Conservation (phyloP, 2,329 filamentous ascomycete species). For the Metarhizium guizhouense region DNA sequence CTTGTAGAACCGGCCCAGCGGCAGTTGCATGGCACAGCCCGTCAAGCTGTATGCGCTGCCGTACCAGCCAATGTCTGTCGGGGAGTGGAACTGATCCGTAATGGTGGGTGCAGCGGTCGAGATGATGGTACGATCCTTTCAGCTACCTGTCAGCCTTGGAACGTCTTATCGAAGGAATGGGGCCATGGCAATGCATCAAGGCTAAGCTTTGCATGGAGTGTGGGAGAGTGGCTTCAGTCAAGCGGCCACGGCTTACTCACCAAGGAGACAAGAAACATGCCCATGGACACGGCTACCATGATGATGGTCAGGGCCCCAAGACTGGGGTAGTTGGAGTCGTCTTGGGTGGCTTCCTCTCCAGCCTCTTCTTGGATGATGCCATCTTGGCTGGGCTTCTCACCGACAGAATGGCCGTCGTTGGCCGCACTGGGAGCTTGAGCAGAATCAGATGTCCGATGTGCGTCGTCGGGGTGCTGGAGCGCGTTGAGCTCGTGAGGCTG, state of each 20-base stretch:
- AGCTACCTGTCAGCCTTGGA: no score
- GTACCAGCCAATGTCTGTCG: slow-evolving; percentile 33
- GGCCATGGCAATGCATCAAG: no score
- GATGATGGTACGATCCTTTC: slow-evolving; percentile 25
- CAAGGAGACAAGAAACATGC: slow-evolving; percentile 10
- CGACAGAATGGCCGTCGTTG: no score
- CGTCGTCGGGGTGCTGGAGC: no score
- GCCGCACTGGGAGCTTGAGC: no score
- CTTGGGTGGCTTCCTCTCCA: no score
- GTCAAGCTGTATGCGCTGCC: slow-evolving; percentile 19
- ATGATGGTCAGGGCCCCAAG: background rate
- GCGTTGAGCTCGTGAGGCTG: no score
- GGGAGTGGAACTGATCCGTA: slow-evolving; percentile 24
- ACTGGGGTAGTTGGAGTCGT: background rate
- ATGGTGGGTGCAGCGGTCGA: slow-evolving; percentile 27
- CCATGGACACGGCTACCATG: background rate
- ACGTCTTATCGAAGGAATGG: background rate
- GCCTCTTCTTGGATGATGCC: no score
- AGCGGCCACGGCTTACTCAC: background rate
- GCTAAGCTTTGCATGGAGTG: no score
- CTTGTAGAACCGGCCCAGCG: slow-evolving; percentile 19
- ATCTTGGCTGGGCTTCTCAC: no score
- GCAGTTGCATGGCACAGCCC: slow-evolving; percentile 15
- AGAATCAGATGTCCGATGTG: no score
- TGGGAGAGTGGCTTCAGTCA: background rate